Conservation (phyloP, 768 basidiomycete species). For the Stropharia rugosoannulata region DNA sequence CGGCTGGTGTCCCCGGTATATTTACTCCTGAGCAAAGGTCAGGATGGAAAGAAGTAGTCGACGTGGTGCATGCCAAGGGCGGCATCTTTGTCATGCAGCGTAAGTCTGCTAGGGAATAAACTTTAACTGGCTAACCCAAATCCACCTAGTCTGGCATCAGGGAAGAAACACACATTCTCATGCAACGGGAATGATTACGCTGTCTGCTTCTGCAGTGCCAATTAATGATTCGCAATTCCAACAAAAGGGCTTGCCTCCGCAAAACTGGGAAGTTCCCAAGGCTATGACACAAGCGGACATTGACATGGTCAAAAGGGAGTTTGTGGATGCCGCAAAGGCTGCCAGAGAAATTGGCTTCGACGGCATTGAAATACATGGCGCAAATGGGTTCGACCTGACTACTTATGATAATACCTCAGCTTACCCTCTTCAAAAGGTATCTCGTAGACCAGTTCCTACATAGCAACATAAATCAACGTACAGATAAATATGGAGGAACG, state of each 20-base stretch:
- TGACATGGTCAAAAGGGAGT: conserved; percentile 12
- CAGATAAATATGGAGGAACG: conserved; percentile 60
- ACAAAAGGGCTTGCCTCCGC: background rate
- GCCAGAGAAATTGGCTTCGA: conserved; percentile 48
- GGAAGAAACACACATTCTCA: conserved; percentile 17
- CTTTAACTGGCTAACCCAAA: background rate
- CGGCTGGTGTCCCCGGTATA: conserved; percentile 15
- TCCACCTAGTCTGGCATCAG: conserved; percentile 15
- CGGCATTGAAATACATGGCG: conserved; percentile 45
- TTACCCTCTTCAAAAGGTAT: conserved; percentile 19
- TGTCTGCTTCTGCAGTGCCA: conserved; percentile 12
- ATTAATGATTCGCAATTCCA: conserved; percentile 10
- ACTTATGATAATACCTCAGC: background rate
- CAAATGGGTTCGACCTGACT: conserved; percentile 23
- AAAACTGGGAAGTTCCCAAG: conserved; percentile 13
- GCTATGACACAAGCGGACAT: conserved; percentile 17
- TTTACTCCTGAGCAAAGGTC: conserved; percentile 16
- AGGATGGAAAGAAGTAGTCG: conserved; percentile 15
- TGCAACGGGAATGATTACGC: conserved; percentile 9
- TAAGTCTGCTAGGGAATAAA: background rate
- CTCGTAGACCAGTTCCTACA: conserved; percentile 55
- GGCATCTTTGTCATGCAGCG: conserved; percentile 15
- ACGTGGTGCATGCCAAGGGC: conserved; percentile 12
- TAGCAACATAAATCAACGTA: conserved; percentile 44
- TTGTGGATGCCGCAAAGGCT: conserved; percentile 13